Evolutionary conservation across 352 stramenopile species (phyloP), one percentile per base, ranked within the genome.

Genomic region (Pythium aphanidermatum): DNA sequence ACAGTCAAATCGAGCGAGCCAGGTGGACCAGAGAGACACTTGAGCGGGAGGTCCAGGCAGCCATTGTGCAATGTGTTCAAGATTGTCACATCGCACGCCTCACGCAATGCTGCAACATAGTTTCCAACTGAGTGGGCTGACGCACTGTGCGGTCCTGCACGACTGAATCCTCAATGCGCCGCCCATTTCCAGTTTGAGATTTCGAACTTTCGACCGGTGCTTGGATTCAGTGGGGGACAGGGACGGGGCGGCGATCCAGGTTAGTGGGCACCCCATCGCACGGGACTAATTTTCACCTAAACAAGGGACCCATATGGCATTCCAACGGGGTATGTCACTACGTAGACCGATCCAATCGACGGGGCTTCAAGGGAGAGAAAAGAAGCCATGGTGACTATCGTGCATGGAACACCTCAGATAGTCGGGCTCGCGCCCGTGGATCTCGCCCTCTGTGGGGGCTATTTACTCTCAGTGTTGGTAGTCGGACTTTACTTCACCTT

Each of bases 401-500:
- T 49, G 16, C 21, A 54, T 41, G 31, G 35, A 32, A 16, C 46
- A 46, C 45, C 29, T 28, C 21, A 37, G 42, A 45, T 70, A 20
- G 55, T 68, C 10, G 52, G 60, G 20, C 55, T 87, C 16, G 42
- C 59, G 27, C 51, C 61, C 17, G 17, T 85, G 31, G 78, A 90
- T 34, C 52, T 83, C 23, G 57, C 49, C 24, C 58, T 90, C 1
- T 87, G 78, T 34, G 55, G 46, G 3, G 41, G 56, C 12, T 90
- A 90, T 46, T 42, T 86, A 8, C 30, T 65, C 12, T 90, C 78
- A 2, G 78, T 90, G 8, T 50, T 90, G 11, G 29, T 64, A 23
- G 74, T 89, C 20, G 77, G 77, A 0, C 63, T 85, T 42, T 79
- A 70, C 51, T 86, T 86, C 58, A 90, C 78, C 11, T 42, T 73